phyloP scores from a whole-genome alignment of 306 rosid genomes.

The Bauhinia variegata region DNA sequence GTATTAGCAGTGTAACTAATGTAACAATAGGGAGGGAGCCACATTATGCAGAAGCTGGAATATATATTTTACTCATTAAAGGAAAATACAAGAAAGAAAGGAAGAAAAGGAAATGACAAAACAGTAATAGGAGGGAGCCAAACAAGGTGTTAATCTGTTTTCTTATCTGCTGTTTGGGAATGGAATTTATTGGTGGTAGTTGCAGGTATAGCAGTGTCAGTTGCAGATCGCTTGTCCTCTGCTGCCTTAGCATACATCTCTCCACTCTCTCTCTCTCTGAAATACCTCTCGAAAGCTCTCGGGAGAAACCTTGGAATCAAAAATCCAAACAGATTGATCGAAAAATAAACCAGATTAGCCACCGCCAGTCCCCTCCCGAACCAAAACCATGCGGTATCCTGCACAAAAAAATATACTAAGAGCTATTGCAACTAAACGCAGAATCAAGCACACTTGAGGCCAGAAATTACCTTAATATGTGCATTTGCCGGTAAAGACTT shows the following conservation, averaged over 20 bases:
- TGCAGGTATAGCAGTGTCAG: no score
- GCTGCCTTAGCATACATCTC: constrained; percentile 58
- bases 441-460: no score
- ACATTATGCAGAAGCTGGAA: no score
- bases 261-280: constrained; percentile 53
- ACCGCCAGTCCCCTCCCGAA: constrained; percentile 69
- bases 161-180: constrained; percentile 35
- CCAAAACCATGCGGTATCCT: constrained; percentile 79
- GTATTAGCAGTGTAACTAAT: no score
- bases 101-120: no score
- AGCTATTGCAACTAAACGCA: no score
- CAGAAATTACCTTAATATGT: constrained; percentile 43
- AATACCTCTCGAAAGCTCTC: constrained; percentile 75
- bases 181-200: constrained; percentile 34
- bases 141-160: constrained; percentile 34
- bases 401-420: constrained; percentile 3
- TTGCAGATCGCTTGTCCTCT: constrained; percentile 59
- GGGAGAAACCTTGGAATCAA: constrained; percentile 82
- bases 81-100: no score
- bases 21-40: no score
- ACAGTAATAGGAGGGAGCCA: no score
- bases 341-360: constrained; percentile 62
- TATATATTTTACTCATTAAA: no score
- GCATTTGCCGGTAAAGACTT: constrained; percentile 72
- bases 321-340: constrained; percentile 65